Percentiles rank a stretch among this genome's conserved stretches.
phyloP scores from a whole-genome alignment of 768 basidiomycete species.

The Leccinum fibrillosum region DNA sequence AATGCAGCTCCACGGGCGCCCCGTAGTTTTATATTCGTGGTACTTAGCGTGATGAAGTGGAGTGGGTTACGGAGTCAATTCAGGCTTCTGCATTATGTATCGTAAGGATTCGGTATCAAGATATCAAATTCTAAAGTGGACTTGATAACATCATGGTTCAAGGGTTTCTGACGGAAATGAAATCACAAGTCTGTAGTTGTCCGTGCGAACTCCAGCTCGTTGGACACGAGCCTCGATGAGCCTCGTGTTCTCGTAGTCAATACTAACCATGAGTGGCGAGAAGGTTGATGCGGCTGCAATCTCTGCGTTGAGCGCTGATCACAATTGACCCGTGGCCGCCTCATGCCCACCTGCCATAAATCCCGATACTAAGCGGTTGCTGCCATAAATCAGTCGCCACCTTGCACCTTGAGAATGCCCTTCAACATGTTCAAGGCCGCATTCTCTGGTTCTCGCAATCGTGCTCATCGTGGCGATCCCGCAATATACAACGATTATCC shows the following conservation, averaged over 20 bases:
- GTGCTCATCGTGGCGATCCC: slow-evolving; percentile 25
- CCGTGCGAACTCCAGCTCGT: not conserved
- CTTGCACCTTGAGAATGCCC: slow-evolving; percentile 29
- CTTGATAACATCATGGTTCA: not conserved
- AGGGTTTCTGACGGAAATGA: not conserved
- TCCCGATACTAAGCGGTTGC: slow-evolving; percentile 13
- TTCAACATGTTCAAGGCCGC: slow-evolving; percentile 36
- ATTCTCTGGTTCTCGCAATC: slow-evolving; percentile 33
- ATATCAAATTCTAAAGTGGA: not conserved
- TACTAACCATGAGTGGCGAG: not conserved
- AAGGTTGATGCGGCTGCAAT: not conserved
- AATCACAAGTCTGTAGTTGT: not conserved
- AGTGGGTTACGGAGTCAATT: slow-evolving; percentile 1
- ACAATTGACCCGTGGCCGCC: slow-evolving; percentile 27
- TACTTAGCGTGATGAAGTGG: slow-evolving; percentile 11
- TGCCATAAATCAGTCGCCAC: slow-evolving; percentile 15
- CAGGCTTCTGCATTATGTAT: not conserved
- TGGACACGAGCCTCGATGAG: not conserved
- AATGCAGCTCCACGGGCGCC: slow-evolving; percentile 9
- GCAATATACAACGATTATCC: slow-evolving; percentile 24
- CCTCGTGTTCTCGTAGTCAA: slow-evolving; percentile 9
- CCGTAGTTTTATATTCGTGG: not conserved
- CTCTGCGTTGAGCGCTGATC: not conserved
- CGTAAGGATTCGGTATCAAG: not conserved
- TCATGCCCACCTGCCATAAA: slow-evolving; percentile 30